phyloP scores from a whole-genome alignment of 768 basidiomycete genomes.

The Leccinum subgranulosum region DNA sequence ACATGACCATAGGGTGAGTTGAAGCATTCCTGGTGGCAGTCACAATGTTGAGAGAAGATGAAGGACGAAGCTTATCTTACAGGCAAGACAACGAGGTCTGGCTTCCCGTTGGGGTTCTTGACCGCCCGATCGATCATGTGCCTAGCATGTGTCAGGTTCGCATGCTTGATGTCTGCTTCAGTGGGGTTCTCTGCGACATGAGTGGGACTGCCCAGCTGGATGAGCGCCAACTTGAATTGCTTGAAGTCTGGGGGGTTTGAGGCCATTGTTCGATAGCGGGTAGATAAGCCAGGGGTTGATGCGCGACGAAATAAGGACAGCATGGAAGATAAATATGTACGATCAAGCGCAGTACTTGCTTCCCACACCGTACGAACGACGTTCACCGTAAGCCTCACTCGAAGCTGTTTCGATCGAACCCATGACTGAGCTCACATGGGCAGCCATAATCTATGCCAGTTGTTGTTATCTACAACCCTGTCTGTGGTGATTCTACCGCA shows the following conservation, averaged over 20 bases:
- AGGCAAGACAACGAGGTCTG: constrained; percentile 81
- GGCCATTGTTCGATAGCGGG: constrained; percentile 23
- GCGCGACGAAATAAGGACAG: constrained; percentile 13
- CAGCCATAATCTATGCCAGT: constrained; percentile 39
- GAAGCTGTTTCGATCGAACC: not conserved
- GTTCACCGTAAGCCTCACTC: constrained; percentile 3
- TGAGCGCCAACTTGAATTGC: constrained; percentile 81
- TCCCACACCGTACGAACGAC: not conserved
- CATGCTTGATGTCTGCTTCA: constrained; percentile 50
- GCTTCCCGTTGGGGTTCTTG: constrained; percentile 42
- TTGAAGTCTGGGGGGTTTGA: constrained; percentile 44
- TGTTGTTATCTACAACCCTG: constrained; percentile 75
- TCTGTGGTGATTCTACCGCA: constrained; percentile 59
- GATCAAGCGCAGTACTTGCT: not conserved
- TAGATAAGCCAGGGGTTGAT: not conserved
- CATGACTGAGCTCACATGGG: not conserved
- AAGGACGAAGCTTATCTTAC: constrained; percentile 39
- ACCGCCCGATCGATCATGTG: constrained; percentile 78
- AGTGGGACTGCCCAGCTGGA: constrained; percentile 81
- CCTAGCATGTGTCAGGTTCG: constrained; percentile 80
- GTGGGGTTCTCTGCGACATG: constrained; percentile 27
- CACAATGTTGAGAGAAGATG: constrained; percentile 1
- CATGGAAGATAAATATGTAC: constrained; percentile 10
- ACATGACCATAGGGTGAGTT: constrained; percentile 81
- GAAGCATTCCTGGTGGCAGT: constrained; percentile 68